Evolutionary conservation across 2,329 filamentous ascomycete genomes (phyloP).

Genomic region (Aureobasidium sp.): DNA sequence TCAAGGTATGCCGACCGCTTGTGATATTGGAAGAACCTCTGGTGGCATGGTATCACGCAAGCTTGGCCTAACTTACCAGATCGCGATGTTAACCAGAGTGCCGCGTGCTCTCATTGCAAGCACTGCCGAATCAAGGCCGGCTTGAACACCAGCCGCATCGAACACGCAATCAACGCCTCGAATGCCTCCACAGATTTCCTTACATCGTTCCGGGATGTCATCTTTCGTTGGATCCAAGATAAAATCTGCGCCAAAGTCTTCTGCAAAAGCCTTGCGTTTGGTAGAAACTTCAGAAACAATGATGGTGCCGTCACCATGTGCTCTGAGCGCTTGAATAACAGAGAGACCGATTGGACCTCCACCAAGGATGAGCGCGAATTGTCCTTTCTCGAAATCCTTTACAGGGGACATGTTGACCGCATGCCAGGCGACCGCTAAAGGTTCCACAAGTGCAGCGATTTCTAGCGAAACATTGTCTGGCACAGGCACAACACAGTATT

Average conservation of each 20-base stretch:
- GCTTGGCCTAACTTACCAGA: constrained; percentile 33
- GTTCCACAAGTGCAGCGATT: constrained; percentile 48
- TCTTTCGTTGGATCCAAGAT: constrained; percentile 46
- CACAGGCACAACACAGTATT: constrained; percentile 40
- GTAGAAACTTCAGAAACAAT: constrained; percentile 48
- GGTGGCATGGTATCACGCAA: too few relatives aligned
- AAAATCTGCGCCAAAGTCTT: constrained; percentile 45
- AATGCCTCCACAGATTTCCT: constrained; percentile 37
- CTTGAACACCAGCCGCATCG: constrained; percentile 49
- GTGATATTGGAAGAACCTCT: too few relatives aligned
- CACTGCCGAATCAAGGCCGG: constrained; percentile 43
- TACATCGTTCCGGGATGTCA: constrained; percentile 40
- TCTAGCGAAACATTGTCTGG: constrained; percentile 48
- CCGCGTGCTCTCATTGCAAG: constrained; percentile 44
- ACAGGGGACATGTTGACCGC: constrained; percentile 44
- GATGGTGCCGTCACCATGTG: constrained; percentile 41
- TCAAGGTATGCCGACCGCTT: too few relatives aligned
- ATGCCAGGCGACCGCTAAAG: constrained; percentile 51
- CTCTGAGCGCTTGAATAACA: constrained; percentile 41
- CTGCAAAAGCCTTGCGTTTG: constrained; percentile 43
- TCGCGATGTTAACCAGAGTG: constrained; percentile 49
- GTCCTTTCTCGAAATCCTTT: constrained; percentile 35
- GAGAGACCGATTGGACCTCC: constrained; percentile 49
- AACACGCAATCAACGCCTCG: constrained; percentile 45
- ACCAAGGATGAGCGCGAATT: constrained; percentile 45